Conservation (phyloP, 116 monocot genomes). For the Dioscorea cayenensis region DNA sequence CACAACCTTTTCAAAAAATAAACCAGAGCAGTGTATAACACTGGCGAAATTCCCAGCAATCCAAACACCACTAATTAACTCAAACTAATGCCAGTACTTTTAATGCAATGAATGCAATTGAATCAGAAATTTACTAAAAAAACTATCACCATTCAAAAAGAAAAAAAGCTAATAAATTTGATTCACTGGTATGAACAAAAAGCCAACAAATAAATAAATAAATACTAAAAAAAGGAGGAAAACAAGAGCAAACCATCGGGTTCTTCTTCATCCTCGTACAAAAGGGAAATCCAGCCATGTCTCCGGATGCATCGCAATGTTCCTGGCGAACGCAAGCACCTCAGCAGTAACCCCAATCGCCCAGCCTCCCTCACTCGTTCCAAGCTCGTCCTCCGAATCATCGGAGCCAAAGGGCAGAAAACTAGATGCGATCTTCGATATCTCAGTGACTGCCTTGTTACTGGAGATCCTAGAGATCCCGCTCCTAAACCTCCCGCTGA, state of each 20-base stretch:
- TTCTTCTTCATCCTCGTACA: constrained; percentile 36
- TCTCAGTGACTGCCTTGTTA: constrained; percentile 57
- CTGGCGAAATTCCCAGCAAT: no score
- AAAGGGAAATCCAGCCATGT: constrained; percentile 85
- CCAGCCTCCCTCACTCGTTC: constrained; percentile 9
- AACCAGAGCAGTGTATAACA: no score
- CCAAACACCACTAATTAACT: no score
- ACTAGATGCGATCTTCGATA: constrained; percentile 84
- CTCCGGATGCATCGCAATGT: constrained; percentile 74
- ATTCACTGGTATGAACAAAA: neutral
- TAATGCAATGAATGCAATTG: no score
- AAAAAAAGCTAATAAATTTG: no score
- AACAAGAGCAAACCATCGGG: constrained; percentile 37
- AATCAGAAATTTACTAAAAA: no score
- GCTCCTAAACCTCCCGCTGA: constrained; percentile 60
- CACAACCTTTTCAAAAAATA: no score
- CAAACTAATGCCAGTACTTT: no score
- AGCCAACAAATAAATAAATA: neutral
- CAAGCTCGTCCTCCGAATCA: constrained; percentile 35
- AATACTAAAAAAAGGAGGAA: neutral
- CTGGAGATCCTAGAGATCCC: constrained; percentile 79
- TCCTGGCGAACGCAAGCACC: constrained; percentile 65
- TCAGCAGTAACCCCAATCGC: constrained; percentile 87
- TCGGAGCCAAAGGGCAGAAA: constrained; percentile 58
- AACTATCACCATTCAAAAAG: no score